phyloP scores from a whole-genome alignment of 176 grass and related monocot genomes.

The Aegilops tauschii region DNA sequence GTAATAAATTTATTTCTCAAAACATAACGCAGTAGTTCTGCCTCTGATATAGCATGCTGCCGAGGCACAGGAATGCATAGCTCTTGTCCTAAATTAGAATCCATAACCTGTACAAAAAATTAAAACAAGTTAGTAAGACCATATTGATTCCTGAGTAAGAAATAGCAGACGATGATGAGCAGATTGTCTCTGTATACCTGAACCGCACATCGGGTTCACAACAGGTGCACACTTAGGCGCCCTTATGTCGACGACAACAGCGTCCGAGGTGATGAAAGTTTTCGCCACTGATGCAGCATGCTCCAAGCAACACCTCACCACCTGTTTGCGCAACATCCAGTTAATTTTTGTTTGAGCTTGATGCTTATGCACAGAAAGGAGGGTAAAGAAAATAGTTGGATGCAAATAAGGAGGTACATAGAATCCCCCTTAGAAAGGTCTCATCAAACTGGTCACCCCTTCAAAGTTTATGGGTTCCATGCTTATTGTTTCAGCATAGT shows the following conservation, averaged over 20 bases:
- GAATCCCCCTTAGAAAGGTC: neutral
- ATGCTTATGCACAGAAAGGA: neutral
- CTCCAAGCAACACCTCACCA: constrained; percentile 87
- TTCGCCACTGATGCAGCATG: constrained; percentile 73
- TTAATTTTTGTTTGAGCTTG: neutral
- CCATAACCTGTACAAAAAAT: constrained; percentile 49
- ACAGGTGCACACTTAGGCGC: neutral
- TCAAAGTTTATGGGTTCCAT: neutral
- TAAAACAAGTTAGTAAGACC: neutral
- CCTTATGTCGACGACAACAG: neutral
- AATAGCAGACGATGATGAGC: neutral
- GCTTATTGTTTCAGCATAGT: too few relatives aligned
- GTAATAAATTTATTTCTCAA: neutral
- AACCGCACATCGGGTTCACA: neutral
- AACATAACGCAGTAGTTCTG: neutral
- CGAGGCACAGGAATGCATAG: neutral
- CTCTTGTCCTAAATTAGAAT: constrained; percentile 28
- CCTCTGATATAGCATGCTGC: neutral
- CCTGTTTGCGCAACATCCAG: constrained; percentile 25
- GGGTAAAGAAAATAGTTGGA: neutral
- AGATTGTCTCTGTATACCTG: neutral
- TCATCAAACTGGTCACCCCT: neutral
- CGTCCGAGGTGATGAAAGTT: constrained; percentile 30
- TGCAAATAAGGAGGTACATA: neutral
- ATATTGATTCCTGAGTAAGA: neutral